Evolutionary conservation across 805 yeast species (phyloP).

Genomic region (Cephaloascus albidus): DNA sequence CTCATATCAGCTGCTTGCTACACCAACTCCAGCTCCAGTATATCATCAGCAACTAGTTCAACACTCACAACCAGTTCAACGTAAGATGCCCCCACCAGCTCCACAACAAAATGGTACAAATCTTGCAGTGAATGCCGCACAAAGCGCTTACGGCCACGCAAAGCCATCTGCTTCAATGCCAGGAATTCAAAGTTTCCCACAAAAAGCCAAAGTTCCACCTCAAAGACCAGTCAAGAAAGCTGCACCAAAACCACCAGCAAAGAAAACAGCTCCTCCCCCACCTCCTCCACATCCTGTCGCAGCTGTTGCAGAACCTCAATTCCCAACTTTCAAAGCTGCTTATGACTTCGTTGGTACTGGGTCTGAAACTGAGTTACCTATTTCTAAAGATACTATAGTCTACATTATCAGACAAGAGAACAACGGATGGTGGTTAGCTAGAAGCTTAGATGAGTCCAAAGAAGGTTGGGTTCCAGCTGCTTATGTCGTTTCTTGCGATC

Average conservation of each 20-base stretch:
- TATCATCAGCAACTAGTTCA: constrained; percentile 11
- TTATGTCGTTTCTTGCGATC: constrained; percentile 58
- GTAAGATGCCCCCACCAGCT: constrained; percentile 5
- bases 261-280: constrained; percentile 20
- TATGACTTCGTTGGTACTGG: constrained; percentile 88
- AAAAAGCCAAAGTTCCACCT: constrained; percentile 1
- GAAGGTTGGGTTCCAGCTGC: constrained; percentile 98
- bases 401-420: constrained; percentile 63
- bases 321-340: constrained; percentile 75
- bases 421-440: constrained; percentile 94
- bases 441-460: constrained; percentile 57
- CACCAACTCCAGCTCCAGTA: constrained; percentile 15
- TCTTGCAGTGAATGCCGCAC: constrained; percentile 3
- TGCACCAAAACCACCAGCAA: constrained; percentile 59
- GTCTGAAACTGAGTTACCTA: constrained; percentile 70
- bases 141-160: background rate
- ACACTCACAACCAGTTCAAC: constrained; percentile 7
- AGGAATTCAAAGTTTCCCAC: constrained; percentile 6
- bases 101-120: constrained; percentile 7
- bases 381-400: constrained; percentile 67
- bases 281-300: constrained; percentile 60
- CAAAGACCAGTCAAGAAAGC: constrained; percentile 18
- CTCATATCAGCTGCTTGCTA: constrained; percentile 9
- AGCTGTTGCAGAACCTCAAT: constrained; percentile 47
- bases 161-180: constrained; percentile 2